A percentile compares a stretch with the other conserved stretches of the same genome.
Evolutionary conservation across 179 eudicot genomes (phyloP).

Genomic region (Drosera spatulata): DNA sequence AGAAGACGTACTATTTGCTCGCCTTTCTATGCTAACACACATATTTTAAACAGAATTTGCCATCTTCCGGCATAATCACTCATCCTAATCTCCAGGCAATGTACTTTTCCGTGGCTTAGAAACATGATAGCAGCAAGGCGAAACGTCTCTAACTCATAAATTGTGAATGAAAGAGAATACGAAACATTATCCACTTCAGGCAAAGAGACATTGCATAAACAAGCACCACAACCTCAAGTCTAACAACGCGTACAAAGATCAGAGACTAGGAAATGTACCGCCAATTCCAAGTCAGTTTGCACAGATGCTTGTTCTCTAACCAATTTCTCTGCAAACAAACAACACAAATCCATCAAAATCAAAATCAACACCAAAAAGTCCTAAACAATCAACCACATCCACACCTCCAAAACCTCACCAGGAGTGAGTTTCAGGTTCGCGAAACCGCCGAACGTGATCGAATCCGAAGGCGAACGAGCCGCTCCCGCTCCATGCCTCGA

Average conservation of each 20-base stretch:
- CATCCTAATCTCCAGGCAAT: no score
- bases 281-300: constrained; percentile 13
- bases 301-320: constrained; percentile 67
- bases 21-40: neutral
- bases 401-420: constrained; percentile 26
- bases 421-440: constrained; percentile 86
- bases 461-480: constrained; percentile 42
- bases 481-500: constrained; percentile 49
- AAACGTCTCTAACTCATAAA: no score
- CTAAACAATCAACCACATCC: constrained; percentile 4
- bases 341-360: constrained; percentile 6
- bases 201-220: neutral
- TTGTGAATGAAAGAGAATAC: no score
- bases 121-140: no score
- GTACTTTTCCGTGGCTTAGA: no score
- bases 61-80: neutral
- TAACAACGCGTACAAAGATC: neutral
- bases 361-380: neutral
- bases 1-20: neutral
- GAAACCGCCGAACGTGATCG: constrained; percentile 61
- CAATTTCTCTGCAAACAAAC: constrained; percentile 7
- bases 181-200: neutral
- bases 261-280: neutral
- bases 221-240: neutral
- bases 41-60: neutral